phyloP scores from a whole-genome alignment of 371 early-diverging fungal genomes.

The Choanephora cucurbitarum region DNA sequence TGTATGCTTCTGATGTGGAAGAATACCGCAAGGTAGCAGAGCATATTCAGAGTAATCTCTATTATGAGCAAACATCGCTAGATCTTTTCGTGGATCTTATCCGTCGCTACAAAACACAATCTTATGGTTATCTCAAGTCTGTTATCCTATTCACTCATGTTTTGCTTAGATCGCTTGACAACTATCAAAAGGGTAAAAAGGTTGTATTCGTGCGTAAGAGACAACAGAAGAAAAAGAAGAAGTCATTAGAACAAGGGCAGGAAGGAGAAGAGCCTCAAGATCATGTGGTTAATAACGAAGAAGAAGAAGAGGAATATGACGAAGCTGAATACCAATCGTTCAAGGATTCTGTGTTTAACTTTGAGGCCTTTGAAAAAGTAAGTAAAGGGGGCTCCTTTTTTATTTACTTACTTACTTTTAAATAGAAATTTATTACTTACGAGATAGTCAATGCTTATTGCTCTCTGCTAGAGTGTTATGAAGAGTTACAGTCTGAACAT shows the following conservation, averaged over 20 bases:
- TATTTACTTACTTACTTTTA: no score
- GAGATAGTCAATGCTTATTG: conserved; percentile 58
- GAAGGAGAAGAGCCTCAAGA: conserved; percentile 22
- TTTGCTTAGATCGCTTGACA: conserved; percentile 63
- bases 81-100: conserved; percentile 60
- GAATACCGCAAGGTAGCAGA: conserved; percentile 62
- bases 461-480: conserved; percentile 51
- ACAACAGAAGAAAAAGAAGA: conserved; percentile 9
- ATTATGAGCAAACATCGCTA: conserved; percentile 65
- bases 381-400: no score
- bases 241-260: conserved; percentile 14
- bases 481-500: conserved; percentile 45
- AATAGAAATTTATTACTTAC: conserved; percentile 56
- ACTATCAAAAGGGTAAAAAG: conserved; percentile 56
- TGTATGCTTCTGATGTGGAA: conserved; percentile 52
- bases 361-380: conserved; percentile 64
- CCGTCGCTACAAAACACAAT: conserved; percentile 48
- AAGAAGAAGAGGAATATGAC: conserved; percentile 33
- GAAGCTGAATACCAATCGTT: conserved; percentile 31
- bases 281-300: conserved; percentile 21
- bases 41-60: conserved; percentile 71
- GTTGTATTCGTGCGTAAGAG: conserved; percentile 42
- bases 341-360: conserved; percentile 57
- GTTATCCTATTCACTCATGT: conserved; percentile 60
- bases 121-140: conserved; percentile 55